phyloP scores from a whole-genome alignment of 257 asterid genomes.

The Coffea eugenioides region DNA sequence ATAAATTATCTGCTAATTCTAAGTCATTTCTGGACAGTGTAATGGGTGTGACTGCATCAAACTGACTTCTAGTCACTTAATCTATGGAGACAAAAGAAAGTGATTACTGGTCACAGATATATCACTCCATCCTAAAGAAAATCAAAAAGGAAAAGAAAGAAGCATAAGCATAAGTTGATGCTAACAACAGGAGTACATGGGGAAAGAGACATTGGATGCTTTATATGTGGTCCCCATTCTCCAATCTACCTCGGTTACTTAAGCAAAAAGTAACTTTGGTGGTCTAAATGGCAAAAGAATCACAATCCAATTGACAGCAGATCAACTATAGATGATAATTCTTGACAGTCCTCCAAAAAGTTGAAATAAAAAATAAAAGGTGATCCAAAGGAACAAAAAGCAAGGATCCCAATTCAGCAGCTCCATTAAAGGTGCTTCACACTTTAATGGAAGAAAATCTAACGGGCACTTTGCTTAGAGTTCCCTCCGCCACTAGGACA shows the following conservation, averaged over 20 bases:
- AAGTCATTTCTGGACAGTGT: neutral
- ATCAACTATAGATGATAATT: neutral
- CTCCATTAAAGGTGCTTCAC: neutral
- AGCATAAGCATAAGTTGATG: neutral
- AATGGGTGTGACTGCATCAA: neutral
- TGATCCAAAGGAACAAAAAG: neutral
- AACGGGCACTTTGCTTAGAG: neutral
- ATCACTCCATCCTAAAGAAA: neutral
- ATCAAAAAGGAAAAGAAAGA: neutral
- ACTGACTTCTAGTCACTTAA: neutral
- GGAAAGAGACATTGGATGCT: slow-evolving; percentile 2
- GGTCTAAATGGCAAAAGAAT: neutral
- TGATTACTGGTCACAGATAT: neutral
- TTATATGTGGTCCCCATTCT: neutral
- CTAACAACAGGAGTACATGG: neutral
- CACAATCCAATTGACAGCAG: neutral
- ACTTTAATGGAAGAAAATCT: neutral
- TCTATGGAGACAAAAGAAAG: neutral
- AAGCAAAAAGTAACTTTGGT: neutral
- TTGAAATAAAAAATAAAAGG: neutral
- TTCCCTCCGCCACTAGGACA: neutral
- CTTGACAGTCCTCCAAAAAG: neutral
- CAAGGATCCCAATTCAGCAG: neutral
- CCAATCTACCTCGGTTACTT: neutral
- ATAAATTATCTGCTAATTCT: neutral